These are phyloP conservation scores for Fusarium papillatum DNA, from an alignment of 2,329 filamentous ascomycete species.

Conservation along the genomic window DNA sequence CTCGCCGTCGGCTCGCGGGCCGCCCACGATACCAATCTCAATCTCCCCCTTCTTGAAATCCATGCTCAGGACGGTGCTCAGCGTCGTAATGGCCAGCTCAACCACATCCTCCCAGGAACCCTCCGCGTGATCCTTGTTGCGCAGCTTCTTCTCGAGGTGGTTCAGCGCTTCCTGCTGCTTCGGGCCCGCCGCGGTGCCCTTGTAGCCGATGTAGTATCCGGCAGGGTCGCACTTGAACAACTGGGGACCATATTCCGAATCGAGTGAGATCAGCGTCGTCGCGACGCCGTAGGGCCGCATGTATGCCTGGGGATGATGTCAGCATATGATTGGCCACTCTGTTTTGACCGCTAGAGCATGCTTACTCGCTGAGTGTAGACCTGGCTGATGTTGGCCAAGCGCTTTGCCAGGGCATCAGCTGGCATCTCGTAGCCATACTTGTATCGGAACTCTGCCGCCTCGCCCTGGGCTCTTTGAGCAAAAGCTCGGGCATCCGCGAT, in stretches of 20 bases:
- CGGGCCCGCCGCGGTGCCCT: conserved; percentile 95
- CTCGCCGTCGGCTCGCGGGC: conserved; percentile 84
- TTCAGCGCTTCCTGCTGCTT: conserved; percentile 99
- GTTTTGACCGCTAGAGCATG: conserved; percentile 30
- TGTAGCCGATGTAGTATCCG: conserved; percentile 98
- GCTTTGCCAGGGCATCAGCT: conserved; percentile 95
- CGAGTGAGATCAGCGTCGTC: conserved; percentile 93
- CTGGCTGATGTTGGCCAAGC: conserved; percentile 98
- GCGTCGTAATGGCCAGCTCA: conserved; percentile 93
- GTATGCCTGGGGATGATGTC: conserved; percentile 74
- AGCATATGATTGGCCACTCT: conserved; percentile 33
- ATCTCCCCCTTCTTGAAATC: conserved; percentile 99
- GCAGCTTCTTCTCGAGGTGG: conserved; percentile 99
- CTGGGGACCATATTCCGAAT: conserved; percentile 92
- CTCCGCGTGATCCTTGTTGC: conserved; percentile 96
- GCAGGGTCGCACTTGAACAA: conserved; percentile 99
- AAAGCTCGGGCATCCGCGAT: conserved; percentile 97
- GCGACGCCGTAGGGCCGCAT: conserved; percentile 98
- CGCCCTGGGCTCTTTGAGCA: conserved; percentile 91
- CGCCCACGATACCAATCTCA: conserved; percentile 97
- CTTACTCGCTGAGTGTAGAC: conserved; percentile 96
- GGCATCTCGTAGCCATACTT: conserved; percentile 99
- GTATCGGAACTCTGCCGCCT: conserved; percentile 98
- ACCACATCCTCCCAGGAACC: conserved; percentile 98
- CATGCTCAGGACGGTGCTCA: conserved; percentile 97